Evolutionary conservation across 768 basidiomycete genomes (phyloP), one percentile per base, ranked within the genome.

Genomic region (Lactarius hengduanensis): DNA sequence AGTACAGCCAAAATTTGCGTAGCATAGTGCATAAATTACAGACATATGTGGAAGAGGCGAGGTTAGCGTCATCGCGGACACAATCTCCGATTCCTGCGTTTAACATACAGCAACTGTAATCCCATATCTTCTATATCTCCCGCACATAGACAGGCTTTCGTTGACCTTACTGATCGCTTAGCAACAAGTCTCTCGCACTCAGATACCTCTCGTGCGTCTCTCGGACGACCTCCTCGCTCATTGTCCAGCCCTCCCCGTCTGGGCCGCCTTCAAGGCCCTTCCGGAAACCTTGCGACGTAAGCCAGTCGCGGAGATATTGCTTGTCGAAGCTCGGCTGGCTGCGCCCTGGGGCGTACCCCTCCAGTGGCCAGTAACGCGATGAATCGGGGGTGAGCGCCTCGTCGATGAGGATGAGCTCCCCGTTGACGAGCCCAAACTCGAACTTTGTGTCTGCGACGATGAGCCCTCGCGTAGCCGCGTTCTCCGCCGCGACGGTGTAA

Each of bases 401-500:
- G 76, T 99, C 97, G 70, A 98, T 89, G 57, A 98, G 84, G 68
- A 96, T 91, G 28, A 98, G 80, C 30, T 84, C 80, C 41, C 61
- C 60, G 18, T 76, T 80, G 57, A 94, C 73, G 54, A 98, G 84
- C 6, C 97, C 97, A 73, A 99, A 99, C 78, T 98, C 97, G 76
- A 98, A 98, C 76, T 99, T 99, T 47, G 96, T 98, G 77, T 99
- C 96, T 28, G 95, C 97, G 54, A 99, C 87, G 72, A 98, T 97
- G 64, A 98, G 81, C 20, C 94, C 96, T 5, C 86, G 83, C 7
- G 83, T 80, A 32, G 80, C 78, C 10, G 94, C 92, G 72, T 93
- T 85, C 32, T 80, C 83, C 0, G 92, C 86, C 2, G 95, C 96
- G 47, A 85, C 81, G 47, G 80, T 81, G 80, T 94, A 94, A 1